Conservation (phyloP, 2,329 filamentous ascomycete genomes). For the Verticillium longisporum region DNA sequence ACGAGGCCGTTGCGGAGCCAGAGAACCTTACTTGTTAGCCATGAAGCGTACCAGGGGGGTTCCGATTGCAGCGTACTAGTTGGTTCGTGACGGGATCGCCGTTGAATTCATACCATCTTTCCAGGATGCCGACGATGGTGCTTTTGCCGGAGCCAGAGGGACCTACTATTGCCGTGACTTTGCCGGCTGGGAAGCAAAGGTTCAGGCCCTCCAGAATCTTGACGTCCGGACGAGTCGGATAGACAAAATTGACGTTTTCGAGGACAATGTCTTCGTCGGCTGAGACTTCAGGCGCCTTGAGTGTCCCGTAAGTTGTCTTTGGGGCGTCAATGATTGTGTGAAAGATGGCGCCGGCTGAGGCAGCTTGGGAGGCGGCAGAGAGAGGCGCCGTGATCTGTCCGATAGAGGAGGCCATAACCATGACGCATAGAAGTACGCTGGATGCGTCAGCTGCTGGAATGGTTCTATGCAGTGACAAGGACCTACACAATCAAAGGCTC, state of each 20-base stretch:
- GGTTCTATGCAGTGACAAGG: not conserved
- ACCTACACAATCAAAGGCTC: slow-evolving; percentile 15
- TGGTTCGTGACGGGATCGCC: slow-evolving; percentile 2
- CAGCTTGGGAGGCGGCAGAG: slow-evolving; percentile 23
- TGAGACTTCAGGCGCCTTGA: slow-evolving; percentile 13
- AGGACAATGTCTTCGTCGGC: slow-evolving; percentile 11
- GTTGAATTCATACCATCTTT: slow-evolving; percentile 28
- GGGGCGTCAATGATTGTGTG: slow-evolving; percentile 21
- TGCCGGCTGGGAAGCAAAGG: slow-evolving; percentile 14
- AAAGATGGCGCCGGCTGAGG: slow-evolving; percentile 20
- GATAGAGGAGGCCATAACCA: slow-evolving; percentile 27
- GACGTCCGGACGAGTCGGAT: slow-evolving; percentile 20
- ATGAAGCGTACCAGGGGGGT: not conserved
- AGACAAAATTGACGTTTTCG: slow-evolving; percentile 17
- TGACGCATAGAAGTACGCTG: slow-evolving; percentile 27
- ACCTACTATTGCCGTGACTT: slow-evolving; percentile 32
- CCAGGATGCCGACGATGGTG: slow-evolving; percentile 32
- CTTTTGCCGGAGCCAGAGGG: slow-evolving; percentile 37
- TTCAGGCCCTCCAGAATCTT: slow-evolving; percentile 24
- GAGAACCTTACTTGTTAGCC: not conserved
- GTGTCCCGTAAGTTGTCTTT: slow-evolving; percentile 9
- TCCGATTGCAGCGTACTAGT: not conserved
- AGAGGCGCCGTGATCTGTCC: slow-evolving; percentile 30
- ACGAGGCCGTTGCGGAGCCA: slow-evolving; percentile 6
- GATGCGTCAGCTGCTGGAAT: slow-evolving; percentile 18